These are phyloP conservation scores for Echinosophora koreensis DNA, from an alignment of 306 rosid species.

Conservation along the genomic window DNA sequence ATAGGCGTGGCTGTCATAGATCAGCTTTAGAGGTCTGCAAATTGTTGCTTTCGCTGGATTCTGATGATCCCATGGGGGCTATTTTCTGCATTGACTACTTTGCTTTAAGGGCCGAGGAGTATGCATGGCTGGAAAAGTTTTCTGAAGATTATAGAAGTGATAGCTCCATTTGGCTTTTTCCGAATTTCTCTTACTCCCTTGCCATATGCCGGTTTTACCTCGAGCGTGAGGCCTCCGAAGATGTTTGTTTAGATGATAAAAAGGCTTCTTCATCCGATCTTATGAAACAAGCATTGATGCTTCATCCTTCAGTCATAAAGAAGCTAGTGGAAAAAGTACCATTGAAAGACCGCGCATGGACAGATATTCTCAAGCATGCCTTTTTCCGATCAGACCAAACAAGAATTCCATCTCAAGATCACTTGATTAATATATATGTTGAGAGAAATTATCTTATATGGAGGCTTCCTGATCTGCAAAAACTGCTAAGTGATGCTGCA, in stretches of 20 bases:
- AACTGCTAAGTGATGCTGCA: slow-evolving; percentile 72
- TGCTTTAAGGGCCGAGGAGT: slow-evolving; percentile 88
- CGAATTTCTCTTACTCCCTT: slow-evolving; percentile 93
- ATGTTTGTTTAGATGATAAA: slow-evolving; percentile 45
- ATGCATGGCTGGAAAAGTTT: slow-evolving; percentile 89
- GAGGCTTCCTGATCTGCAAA: slow-evolving; percentile 94
- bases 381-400: slow-evolving; percentile 76
- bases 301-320: slow-evolving; percentile 85
- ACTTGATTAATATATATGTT: slow-evolving; percentile 79
- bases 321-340: slow-evolving; percentile 89
- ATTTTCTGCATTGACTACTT: slow-evolving; percentile 90
- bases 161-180: slow-evolving; percentile 87
- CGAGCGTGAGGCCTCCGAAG: slow-evolving; percentile 64
- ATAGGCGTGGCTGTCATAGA: slow-evolving; percentile 96
- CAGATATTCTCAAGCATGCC: slow-evolving; percentile 63
- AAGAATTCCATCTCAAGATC: slow-evolving; percentile 81
- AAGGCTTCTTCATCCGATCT: slow-evolving; percentile 79
- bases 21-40: slow-evolving; percentile 97
- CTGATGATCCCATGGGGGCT: slow-evolving; percentile 95
- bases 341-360: slow-evolving; percentile 83
- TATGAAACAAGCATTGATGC: slow-evolving; percentile 98
- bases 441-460: slow-evolving; percentile 90
- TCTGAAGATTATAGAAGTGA: slow-evolving; percentile 84
- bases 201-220: slow-evolving; percentile 83
- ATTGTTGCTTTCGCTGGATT: slow-evolving; percentile 87